Evolutionary conservation across 768 basidiomycete species (phyloP).

Genomic region (Gautieria morchelliformis): DNA sequence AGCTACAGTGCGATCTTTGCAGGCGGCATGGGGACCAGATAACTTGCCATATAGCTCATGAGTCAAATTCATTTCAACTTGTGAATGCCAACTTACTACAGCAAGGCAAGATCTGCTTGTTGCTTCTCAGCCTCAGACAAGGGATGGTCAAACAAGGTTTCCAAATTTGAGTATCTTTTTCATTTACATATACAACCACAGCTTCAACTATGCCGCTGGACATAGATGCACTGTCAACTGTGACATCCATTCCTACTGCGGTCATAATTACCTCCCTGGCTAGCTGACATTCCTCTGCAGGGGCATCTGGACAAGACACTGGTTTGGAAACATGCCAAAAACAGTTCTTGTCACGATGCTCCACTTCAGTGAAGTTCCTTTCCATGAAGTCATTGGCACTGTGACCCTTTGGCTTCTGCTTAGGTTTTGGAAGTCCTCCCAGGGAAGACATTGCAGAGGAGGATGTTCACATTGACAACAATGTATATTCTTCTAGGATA

Average conservation of each 20-base stretch:
- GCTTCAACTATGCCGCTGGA: not conserved
- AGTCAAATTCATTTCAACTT: no score
- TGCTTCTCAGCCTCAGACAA: no score
- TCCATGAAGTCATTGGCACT: not conserved
- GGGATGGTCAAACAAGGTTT: not conserved
- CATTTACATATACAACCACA: not conserved
- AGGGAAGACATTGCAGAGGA: not conserved
- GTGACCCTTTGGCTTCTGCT: no score
- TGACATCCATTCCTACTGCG: not conserved
- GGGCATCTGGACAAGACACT: not conserved
- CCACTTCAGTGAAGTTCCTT: not conserved
- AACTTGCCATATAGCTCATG: no score
- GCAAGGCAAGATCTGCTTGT: no score
- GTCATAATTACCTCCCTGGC: not conserved
- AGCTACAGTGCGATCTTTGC: no score
- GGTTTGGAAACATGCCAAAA: not conserved
- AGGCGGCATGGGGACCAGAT: no score
- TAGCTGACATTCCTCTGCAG: not conserved
- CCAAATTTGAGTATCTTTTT: not conserved
- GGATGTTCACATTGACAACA: no score
- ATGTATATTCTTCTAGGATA: no score
- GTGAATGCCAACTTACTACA: no score
- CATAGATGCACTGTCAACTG: no score
- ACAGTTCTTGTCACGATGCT: not conserved
- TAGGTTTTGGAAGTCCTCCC: not conserved